Evolutionary conservation across 129 eudicot genomes (phyloP).

Genomic region (Flaveria brownii): DNA sequence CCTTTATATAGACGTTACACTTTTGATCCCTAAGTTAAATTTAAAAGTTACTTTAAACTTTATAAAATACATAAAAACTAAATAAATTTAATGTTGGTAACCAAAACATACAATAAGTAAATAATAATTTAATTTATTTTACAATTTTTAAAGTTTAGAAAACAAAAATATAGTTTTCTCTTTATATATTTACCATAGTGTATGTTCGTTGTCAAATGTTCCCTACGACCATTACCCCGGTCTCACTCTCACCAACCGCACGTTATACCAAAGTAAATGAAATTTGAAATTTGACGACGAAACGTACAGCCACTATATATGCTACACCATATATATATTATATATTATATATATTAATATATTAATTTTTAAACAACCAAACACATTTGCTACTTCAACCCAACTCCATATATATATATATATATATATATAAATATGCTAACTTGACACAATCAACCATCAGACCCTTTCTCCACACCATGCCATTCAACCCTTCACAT

Average conservation of each 20-base stretch:
- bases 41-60: no score
- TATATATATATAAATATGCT: constrained; percentile 31
- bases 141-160: no score
- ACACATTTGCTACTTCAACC: background rate
- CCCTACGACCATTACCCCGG: background rate
- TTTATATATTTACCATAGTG: background rate
- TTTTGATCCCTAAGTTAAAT: no score
- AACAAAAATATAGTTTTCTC: no score
- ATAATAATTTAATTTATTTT: no score
- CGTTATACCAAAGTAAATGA: constrained; percentile 24
- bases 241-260: constrained; percentile 33
- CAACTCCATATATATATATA: constrained; percentile 24
- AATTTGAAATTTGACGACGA: background rate
- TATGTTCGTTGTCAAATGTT: background rate
- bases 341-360: background rate
- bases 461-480: constrained; percentile 5
- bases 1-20: no score
- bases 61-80: no score
- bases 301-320: background rate
- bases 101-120: no score
- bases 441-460: constrained; percentile 33
- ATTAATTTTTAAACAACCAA: background rate
- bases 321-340: background rate
- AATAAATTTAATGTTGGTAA: no score
- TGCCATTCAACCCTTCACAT: background rate